These are phyloP conservation scores for Saraca asoca DNA, from an alignment of 331 rosid genomes.

Conservation along the genomic window DNA sequence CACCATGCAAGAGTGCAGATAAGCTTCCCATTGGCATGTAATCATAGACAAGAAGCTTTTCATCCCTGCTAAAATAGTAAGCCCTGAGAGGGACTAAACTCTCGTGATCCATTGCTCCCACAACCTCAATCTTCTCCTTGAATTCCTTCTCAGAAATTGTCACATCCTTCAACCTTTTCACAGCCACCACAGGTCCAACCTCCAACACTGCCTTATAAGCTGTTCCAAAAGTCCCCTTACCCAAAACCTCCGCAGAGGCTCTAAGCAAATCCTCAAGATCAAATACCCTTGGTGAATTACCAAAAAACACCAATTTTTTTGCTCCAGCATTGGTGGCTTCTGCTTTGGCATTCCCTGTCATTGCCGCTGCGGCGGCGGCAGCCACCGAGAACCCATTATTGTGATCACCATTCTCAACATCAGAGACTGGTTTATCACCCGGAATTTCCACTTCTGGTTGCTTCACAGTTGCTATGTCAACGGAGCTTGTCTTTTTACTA, in stretches of 20 bases:
- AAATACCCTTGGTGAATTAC: constrained; percentile 62
- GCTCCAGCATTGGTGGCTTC: constrained; percentile 37
- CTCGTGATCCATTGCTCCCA: constrained; percentile 79
- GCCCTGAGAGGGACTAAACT: constrained; percentile 88
- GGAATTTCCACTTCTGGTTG: constrained; percentile 50
- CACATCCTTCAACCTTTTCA: constrained; percentile 89
- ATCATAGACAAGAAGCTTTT: constrained; percentile 94
- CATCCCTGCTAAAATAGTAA: constrained; percentile 82
- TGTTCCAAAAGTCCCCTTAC: constrained; percentile 91
- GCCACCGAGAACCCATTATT: constrained; percentile 56
- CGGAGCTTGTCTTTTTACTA: constrained; percentile 57
- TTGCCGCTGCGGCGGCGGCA: constrained; percentile 47
- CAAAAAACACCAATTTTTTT: constrained; percentile 75
- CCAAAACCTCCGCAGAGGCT: constrained; percentile 97
- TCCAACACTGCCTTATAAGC: constrained; percentile 90
- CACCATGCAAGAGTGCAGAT: constrained; percentile 93
- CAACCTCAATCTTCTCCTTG: constrained; percentile 76
- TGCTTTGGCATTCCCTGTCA: constrained; percentile 39
- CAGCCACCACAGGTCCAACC: constrained; percentile 80
- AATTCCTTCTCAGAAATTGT: constrained; percentile 72
- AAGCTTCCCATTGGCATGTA: constrained; percentile 95
- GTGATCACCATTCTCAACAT: constrained; percentile 47
- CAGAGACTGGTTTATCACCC: constrained; percentile 43
- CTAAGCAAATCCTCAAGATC: constrained; percentile 91
- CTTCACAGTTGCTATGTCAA: constrained; percentile 65